Evolutionary conservation across 352 stramenopile genomes (phyloP).

Genomic region (Phytophthora quininea): DNA sequence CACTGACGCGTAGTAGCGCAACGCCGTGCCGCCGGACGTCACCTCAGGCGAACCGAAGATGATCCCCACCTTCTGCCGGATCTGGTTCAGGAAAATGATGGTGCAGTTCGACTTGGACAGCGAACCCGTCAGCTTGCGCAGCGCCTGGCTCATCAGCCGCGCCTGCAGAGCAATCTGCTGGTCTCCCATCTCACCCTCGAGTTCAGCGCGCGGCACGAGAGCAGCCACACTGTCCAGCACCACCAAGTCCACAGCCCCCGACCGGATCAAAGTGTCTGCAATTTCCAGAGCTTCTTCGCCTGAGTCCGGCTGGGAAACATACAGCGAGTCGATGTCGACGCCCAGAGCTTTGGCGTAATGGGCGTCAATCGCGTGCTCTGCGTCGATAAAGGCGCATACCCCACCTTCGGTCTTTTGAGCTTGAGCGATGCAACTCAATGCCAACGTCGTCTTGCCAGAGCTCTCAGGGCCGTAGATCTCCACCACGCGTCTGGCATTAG

Average conservation of each 20-base stretch:
- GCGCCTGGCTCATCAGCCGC: constrained; percentile 96
- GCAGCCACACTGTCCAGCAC: constrained; percentile 98
- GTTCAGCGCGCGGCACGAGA: constrained; percentile 95
- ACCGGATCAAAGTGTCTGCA: constrained; percentile 96
- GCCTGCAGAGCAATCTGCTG: constrained; percentile 98
- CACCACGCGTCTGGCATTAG: constrained; percentile 88
- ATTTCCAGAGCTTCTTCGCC: constrained; percentile 99
- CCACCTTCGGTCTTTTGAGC: constrained; percentile 92
- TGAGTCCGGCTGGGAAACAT: constrained; percentile 97
- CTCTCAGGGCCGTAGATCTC: constrained; percentile 99
- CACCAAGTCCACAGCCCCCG: constrained; percentile 96
- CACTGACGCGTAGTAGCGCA: constrained; percentile 91
- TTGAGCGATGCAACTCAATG: constrained; percentile 96
- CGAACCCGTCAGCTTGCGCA: constrained; percentile 97
- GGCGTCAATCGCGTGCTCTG: constrained; percentile 98
- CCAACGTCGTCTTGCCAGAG: constrained; percentile 98
- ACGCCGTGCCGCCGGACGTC: constrained; percentile 90
- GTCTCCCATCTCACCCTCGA: constrained; percentile 95
- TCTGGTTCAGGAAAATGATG: constrained; percentile 99
- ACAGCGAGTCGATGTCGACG: constrained; percentile 96
- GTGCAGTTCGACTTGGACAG: constrained; percentile 95
- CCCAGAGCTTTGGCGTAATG: constrained; percentile 93
- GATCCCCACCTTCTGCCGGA: constrained; percentile 96
- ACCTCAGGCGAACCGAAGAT: constrained; percentile 98
- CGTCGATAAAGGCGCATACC: constrained; percentile 98